Percentiles rank a stretch among this genome's conserved stretches.
Conservation (phyloP, 495 filamentous ascomycete genomes). For the Penicillium silybi region DNA sequence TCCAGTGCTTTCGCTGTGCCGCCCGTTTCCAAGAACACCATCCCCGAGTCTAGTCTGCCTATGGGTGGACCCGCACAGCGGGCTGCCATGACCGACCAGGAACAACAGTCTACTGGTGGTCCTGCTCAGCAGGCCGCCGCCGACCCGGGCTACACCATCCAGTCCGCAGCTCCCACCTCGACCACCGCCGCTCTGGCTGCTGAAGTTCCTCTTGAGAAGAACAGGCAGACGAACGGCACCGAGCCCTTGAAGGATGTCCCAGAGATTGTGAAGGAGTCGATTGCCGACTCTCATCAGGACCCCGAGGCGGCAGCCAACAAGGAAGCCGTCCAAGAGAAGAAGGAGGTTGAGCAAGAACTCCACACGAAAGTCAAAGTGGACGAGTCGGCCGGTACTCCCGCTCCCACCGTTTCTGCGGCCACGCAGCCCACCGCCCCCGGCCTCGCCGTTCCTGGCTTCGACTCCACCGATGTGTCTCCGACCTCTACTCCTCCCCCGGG, state of each 20-base stretch:
- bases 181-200: slow-evolving; percentile 74
- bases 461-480: slow-evolving; percentile 43
- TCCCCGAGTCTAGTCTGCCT: slow-evolving; percentile 83
- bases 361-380: slow-evolving; percentile 49
- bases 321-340: slow-evolving; percentile 72
- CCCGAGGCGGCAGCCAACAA: slow-evolving; percentile 70
- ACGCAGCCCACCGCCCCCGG: slow-evolving; percentile 39
- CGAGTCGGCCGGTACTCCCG: slow-evolving; percentile 48
- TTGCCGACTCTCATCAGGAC: slow-evolving; percentile 55
- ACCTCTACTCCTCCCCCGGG: slow-evolving; percentile 34
- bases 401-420: slow-evolving; percentile 48
- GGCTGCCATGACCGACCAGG: slow-evolving; percentile 9
- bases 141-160: slow-evolving; percentile 56
- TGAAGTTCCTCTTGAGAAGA: slow-evolving; percentile 61
- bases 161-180: slow-evolving; percentile 62
- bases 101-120: slow-evolving; percentile 10
- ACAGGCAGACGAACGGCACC: slow-evolving; percentile 44
- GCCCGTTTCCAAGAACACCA: slow-evolving; percentile 59
- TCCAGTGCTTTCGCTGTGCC: slow-evolving; percentile 53
- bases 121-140: slow-evolving; percentile 30
- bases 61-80: slow-evolving; percentile 44
- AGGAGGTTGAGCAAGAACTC: slow-evolving; percentile 66
- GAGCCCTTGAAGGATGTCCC: slow-evolving; percentile 57
- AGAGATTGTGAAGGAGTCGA: slow-evolving; percentile 67
- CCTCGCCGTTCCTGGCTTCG: slow-evolving; percentile 11